These are phyloP conservation scores for Chaetomium cochliodes DNA, from an alignment of 495 filamentous ascomycete species.

Conservation along the genomic window DNA sequence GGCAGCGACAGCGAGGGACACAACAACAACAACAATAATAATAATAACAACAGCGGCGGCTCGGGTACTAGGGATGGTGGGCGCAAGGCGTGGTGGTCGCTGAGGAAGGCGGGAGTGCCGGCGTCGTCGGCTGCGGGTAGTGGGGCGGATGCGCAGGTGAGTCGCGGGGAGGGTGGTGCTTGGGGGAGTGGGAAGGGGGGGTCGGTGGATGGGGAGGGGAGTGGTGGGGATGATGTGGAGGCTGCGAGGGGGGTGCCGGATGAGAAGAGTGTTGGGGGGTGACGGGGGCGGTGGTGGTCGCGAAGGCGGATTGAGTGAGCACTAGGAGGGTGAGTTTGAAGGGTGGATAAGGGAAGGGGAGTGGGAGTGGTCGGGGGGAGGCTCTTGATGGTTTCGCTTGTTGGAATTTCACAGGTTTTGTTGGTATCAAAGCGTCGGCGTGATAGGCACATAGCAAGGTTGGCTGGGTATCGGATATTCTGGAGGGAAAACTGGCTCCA, in stretches of 20 bases:
- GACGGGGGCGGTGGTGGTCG: background rate
- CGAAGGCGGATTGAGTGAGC: background rate
- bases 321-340: too few species aligned
- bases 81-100: background rate
- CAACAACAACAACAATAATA: background rate
- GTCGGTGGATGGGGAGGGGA: background rate
- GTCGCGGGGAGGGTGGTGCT: background rate
- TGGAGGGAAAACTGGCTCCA: background rate
- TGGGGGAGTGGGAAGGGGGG: background rate
- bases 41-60: background rate
- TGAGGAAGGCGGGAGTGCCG: background rate
- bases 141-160: background rate
- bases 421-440: background rate
- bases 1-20: background rate
- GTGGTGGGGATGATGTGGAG: background rate
- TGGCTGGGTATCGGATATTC: background rate
- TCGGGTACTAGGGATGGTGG: background rate
- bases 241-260: background rate
- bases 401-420: background rate
- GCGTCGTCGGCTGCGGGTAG: background rate
- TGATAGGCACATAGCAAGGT: background rate
- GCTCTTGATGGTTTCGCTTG: background rate
- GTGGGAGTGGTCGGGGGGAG: too few species aligned
- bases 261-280: background rate
- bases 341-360: too few species aligned